Evolutionary conservation across 805 yeast genomes (phyloP), one percentile per base, ranked within the genome.

Genomic region (Kuraishia borneana): DNA sequence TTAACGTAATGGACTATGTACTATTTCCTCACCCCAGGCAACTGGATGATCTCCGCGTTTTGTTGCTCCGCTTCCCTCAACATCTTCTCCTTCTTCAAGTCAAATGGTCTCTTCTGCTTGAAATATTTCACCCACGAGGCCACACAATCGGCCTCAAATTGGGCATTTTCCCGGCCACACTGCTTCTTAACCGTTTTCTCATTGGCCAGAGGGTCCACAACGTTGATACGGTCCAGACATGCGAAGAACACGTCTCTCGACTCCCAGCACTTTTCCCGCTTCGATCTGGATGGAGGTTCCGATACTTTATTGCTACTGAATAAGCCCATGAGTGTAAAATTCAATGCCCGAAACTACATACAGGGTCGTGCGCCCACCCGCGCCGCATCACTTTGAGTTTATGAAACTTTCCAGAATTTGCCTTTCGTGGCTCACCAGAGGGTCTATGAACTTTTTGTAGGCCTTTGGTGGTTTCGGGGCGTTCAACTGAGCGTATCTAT

Each of bases 111-210:
- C 55, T 87, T 88, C 55, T 85, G 89, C 51, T 87, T 89, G 64
- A 89, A 88, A 54, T 88, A 87, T 39, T 79, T 67, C 40, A 73
- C 85, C 97, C 97, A 88, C 35, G 87, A 74, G 10, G 76, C 74
- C 7, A 83, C 85, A 56, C 97, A 88, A 44, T 76, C 74, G n/a
- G 64, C 53, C 39, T 81, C 74, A 43, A 83, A 85, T 26, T 63
- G 66, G n/a, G 52, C 48, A 42, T 75, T 73, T 48, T 76, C 66
- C 2, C 40, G 36, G 0, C 73, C 68, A 56, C 97, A 88, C 32
- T 68, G 57, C 17, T 58, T 46, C 34, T 69, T 65, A 28, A 84
- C 73, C 21, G 56, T 55, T 5, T 51, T 49, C 30, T 63, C 61
- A 34, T 60, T 54, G 39, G 76, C 83, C 35, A 77, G 58, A 14